These are phyloP conservation scores for Neofusicoccum parvum DNA, from an alignment of 2,329 filamentous ascomycete species.

Conservation along the genomic window DNA sequence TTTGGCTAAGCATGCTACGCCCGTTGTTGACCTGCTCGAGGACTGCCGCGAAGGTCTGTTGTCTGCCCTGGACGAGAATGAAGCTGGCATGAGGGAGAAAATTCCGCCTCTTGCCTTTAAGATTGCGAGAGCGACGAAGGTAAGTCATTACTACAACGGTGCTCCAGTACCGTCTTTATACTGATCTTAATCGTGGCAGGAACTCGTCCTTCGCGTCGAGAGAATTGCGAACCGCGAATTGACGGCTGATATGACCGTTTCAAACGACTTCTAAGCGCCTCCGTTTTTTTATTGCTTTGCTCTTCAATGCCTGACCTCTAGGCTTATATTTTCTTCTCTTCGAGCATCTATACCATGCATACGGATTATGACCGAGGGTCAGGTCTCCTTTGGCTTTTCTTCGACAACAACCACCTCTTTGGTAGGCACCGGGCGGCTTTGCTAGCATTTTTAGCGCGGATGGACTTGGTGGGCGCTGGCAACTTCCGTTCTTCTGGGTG, in stretches of 20 bases:
- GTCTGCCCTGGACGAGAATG: conserved; percentile 59
- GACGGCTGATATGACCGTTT: conserved; percentile 21
- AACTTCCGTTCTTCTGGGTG: neutral
- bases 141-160: conserved; percentile 23
- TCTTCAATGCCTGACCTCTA: neutral
- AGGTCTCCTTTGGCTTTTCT: neutral
- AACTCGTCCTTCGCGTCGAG: conserved; percentile 45
- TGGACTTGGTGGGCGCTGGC: conserved; percentile 2
- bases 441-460: conserved; percentile 16
- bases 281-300: neutral
- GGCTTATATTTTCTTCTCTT: neutral
- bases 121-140: conserved; percentile 80
- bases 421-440: conserved; percentile 3
- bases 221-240: conserved; percentile 44
- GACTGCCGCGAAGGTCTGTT: conserved; percentile 67
- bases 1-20: conserved; percentile 53
- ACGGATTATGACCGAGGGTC: neutral
- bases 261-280: conserved; percentile 19
- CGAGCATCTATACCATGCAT: neutral
- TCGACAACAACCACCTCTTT: neutral
- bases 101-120: conserved; percentile 85
- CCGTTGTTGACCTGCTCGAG: conserved; percentile 60
- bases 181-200: conserved; percentile 28
- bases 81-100: conserved; percentile 62
- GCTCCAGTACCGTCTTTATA: neutral